Evolutionary conservation across 768 basidiomycete species (phyloP).

Genomic region (Sporobolomyces pararoseus): DNA sequence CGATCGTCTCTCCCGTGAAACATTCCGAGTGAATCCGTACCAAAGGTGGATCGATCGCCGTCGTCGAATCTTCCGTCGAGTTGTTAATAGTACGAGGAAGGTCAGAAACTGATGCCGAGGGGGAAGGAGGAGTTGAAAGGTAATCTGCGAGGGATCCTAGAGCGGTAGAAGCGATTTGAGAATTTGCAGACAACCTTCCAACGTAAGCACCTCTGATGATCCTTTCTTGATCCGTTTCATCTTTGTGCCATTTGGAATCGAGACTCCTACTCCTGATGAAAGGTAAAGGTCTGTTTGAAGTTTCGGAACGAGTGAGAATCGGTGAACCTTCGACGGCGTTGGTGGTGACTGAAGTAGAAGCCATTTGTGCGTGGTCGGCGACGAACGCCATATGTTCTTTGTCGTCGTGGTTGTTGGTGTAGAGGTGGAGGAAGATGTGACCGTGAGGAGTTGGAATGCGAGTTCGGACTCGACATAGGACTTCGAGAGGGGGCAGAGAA

Average conservation of each 20-base stretch:
- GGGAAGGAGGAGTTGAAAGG: neutral
- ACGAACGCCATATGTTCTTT: slow-evolving; percentile 98
- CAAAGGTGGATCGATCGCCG: slow-evolving; percentile 59
- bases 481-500: slow-evolving; percentile 55
- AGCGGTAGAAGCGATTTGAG: slow-evolving; percentile 49
- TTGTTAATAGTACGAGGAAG: neutral
- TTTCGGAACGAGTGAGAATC: slow-evolving; percentile 17
- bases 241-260: slow-evolving; percentile 74
- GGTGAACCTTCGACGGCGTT: slow-evolving; percentile 32
- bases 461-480: slow-evolving; percentile 93
- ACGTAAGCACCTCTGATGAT: slow-evolving; percentile 90
- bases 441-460: slow-evolving; percentile 96
- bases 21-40: slow-evolving; percentile 97
- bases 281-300: slow-evolving; percentile 18
- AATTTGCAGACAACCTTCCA: slow-evolving; percentile 66
- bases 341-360: slow-evolving; percentile 37
- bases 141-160: neutral
- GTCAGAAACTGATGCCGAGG: slow-evolving; percentile 2
- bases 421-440: slow-evolving; percentile 84
- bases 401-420: slow-evolving; percentile 83
- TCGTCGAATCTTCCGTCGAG: slow-evolving; percentile 19
- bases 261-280: slow-evolving; percentile 72
- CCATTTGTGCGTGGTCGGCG: slow-evolving; percentile 80
- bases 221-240: slow-evolving; percentile 89
- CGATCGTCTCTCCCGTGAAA: slow-evolving; percentile 96